A percentile compares a stretch with the other conserved stretches of the same genome.
phyloP scores from a whole-genome alignment of 345 rosid species.

The Populus alba region DNA sequence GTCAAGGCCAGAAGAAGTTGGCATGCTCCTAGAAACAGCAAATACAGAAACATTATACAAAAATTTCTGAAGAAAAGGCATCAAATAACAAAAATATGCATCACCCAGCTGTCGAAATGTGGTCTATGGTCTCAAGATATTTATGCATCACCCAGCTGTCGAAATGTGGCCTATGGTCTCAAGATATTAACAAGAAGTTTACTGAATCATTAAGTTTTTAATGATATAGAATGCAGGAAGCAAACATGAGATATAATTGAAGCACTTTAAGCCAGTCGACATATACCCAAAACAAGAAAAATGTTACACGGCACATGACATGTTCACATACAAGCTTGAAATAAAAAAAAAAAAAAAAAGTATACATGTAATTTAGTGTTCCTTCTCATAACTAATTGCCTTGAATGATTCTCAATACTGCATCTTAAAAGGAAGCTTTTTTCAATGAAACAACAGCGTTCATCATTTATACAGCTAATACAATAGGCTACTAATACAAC shows the following conservation, averaged over 20 bases:
- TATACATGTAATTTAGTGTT: background rate
- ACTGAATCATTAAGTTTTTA: too few species aligned
- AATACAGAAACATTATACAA: conserved; percentile 4
- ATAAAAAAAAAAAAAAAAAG: background rate
- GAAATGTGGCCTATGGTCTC: background rate
- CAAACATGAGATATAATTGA: background rate
- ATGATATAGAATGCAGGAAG: background rate
- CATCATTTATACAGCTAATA: background rate
- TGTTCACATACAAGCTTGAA: too few species aligned
- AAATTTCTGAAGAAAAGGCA: background rate
- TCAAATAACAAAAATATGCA: background rate
- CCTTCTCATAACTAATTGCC: background rate
- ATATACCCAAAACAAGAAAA: background rate
- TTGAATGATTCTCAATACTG: background rate
- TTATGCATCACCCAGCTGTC: too few species aligned
- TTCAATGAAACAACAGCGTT: background rate
- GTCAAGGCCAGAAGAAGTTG: conserved; percentile 98
- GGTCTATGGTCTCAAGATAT: background rate
- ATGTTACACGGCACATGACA: background rate
- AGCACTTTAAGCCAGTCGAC: background rate
- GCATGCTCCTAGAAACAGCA: conserved; percentile 86
- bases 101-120: background rate
- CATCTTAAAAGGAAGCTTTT: background rate
- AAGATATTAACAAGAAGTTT: background rate
- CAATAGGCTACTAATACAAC: background rate